Percentiles rank a stretch among this genome's conserved stretches.
These are phyloP conservation scores for Rhizophagus clarus DNA, from an alignment of 192 early-diverging fungal genomes.

Conservation along the genomic window DNA sequence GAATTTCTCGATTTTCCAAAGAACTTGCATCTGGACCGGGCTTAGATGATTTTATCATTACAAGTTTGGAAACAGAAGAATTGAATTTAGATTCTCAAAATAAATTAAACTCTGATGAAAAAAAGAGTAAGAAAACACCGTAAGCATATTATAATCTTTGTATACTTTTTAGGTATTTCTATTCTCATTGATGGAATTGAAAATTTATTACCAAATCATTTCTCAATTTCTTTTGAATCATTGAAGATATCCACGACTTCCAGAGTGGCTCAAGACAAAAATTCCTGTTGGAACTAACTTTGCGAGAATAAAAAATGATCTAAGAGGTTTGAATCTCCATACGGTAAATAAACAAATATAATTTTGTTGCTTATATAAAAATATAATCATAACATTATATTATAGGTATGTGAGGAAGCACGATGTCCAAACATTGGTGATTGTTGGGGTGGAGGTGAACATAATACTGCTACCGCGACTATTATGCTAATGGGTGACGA, in stretches of 20 bases:
- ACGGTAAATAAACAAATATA: slow-evolving; percentile 47
- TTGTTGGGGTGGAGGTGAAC: slow-evolving; percentile 98
- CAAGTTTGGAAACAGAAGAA: neutral
- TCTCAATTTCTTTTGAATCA: neutral
- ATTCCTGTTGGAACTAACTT: slow-evolving; percentile 83
- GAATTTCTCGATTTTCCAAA: slow-evolving; percentile 49
- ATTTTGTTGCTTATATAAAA: neutral
- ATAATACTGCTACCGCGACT: slow-evolving; percentile 94
- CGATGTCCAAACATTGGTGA: slow-evolving; percentile 98
- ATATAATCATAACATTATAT: neutral
- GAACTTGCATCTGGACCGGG: slow-evolving; percentile 49
- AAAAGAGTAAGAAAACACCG: neutral
- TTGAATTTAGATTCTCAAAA: neutral
- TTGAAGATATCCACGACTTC: slow-evolving; percentile 67
- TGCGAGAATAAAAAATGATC: slow-evolving; percentile 82
- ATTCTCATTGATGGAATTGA: neutral
- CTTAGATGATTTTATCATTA: slow-evolving; percentile 60
- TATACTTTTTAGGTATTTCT: neutral
- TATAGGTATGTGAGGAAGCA: slow-evolving; percentile 90
- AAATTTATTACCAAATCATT: neutral
- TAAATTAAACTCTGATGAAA: neutral
- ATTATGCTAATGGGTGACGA: slow-evolving; percentile 99
- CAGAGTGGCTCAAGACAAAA: slow-evolving; percentile 93
- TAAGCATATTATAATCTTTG: neutral
- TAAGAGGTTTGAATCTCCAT: slow-evolving; percentile 92